These are phyloP conservation scores for Pseudomonodictys pantanalensis DNA, from an alignment of 495 filamentous ascomycete species.

Conservation along the genomic window DNA sequence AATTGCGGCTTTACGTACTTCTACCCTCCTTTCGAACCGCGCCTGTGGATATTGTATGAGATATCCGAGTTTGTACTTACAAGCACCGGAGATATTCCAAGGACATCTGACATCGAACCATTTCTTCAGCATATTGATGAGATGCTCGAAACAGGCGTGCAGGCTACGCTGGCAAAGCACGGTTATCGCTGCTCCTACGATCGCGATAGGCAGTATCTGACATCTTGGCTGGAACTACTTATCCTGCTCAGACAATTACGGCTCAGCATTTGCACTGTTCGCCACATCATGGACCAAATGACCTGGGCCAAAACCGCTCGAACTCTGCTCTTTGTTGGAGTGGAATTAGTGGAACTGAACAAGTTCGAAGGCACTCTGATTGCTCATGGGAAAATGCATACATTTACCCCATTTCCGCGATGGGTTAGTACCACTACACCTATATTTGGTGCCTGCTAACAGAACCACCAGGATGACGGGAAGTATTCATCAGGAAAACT, in stretches of 20 bases:
- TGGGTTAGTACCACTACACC: slow-evolving; percentile 13
- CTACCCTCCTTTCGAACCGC: slow-evolving; percentile 24
- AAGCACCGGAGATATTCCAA: slow-evolving; percentile 2
- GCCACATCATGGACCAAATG: slow-evolving; percentile 18
- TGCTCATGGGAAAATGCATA: slow-evolving; percentile 9
- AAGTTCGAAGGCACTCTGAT: slow-evolving; percentile 16
- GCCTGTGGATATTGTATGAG: slow-evolving; percentile 27
- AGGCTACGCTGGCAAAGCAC: slow-evolving; percentile 18
- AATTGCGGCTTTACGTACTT: slow-evolving; percentile 25
- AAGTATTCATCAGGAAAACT: not conserved
- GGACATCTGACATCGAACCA: slow-evolving; percentile 16
- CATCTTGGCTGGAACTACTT: slow-evolving; percentile 20
- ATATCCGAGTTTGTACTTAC: slow-evolving; percentile 20
- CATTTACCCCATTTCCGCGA: slow-evolving; percentile 18
- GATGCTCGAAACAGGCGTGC: slow-evolving; percentile 17
- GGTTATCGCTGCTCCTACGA: slow-evolving; percentile 17
- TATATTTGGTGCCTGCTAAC: slow-evolving; percentile 1
- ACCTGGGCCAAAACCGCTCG: slow-evolving; percentile 8
- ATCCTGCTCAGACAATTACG: slow-evolving; percentile 15
- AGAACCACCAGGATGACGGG: slow-evolving; percentile 1
- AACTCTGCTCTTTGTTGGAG: slow-evolving; percentile 5
- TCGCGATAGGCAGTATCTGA: slow-evolving; percentile 18
- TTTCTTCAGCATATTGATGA: slow-evolving; percentile 21
- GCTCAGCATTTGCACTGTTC: slow-evolving; percentile 7
- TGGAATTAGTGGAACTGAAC: slow-evolving; percentile 17